These are phyloP conservation scores for Brettanomyces anomalus DNA, from an alignment of 805 yeast species.

Conservation along the genomic window DNA sequence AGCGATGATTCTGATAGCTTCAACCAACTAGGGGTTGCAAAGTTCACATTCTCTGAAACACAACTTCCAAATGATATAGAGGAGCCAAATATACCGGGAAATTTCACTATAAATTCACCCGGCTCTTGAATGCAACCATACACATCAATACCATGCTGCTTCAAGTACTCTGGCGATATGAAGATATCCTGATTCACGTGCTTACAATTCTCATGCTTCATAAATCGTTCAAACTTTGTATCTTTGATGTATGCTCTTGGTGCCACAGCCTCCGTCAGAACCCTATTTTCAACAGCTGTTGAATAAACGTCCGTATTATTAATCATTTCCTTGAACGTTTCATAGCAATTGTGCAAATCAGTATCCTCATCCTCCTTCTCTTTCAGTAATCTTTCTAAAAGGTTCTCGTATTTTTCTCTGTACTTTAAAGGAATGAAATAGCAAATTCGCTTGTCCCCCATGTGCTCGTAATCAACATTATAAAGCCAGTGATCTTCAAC, in stretches of 20 bases:
- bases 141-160: constrained; percentile 38
- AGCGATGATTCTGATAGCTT: constrained; percentile 38
- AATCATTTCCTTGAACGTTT: constrained; percentile 5
- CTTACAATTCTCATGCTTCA: constrained; percentile 8
- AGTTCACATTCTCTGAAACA: constrained; percentile 45
- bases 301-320: constrained; percentile 10
- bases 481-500: constrained; percentile 55
- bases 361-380: constrained; percentile 6
- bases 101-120: constrained; percentile 52
- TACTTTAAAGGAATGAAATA: constrained; percentile 53
- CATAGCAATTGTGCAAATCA: constrained; percentile 1
- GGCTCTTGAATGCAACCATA: constrained; percentile 45
- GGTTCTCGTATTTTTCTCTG: constrained; percentile 39
- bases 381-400: constrained; percentile 16
- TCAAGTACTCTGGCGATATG: constrained; percentile 41
- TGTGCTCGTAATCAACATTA: constrained; percentile 41
- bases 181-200: constrained; percentile 34
- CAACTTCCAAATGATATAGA: constrained; percentile 46
- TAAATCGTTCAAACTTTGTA: constrained; percentile 9
- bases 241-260: constrained; percentile 25
- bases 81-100: constrained; percentile 46
- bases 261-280: constrained; percentile 6
- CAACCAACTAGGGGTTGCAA: constrained; percentile 54
- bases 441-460: constrained; percentile 52
- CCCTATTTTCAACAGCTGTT: constrained; percentile 18